These are phyloP conservation scores for sorghum (Sorghum bicolor) DNA, from an alignment of 176 grass and related monocot genomes.

Conservation along the genomic window DNA sequence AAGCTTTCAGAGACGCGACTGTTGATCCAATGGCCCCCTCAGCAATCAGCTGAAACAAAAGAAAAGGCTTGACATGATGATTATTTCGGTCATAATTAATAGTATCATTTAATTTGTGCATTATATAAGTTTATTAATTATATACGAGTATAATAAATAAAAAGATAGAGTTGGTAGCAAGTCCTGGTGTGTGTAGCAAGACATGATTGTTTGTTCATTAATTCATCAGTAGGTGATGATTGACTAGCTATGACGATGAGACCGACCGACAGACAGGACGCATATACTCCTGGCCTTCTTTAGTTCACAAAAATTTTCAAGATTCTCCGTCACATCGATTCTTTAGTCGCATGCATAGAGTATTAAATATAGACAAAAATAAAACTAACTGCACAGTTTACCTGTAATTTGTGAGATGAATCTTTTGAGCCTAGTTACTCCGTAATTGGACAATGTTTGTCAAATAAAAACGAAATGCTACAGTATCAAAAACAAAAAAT, in stretches of 20 bases:
- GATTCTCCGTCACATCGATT: too few relatives aligned
- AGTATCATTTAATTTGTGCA: neutral
- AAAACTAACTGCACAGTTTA: too few relatives aligned
- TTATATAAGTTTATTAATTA: neutral
- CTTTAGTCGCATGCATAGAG: too few relatives aligned
- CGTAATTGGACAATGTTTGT: too few relatives aligned
- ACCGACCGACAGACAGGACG: neutral
- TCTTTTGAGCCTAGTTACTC: too few relatives aligned
- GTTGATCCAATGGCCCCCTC: slow-evolving; percentile 22
- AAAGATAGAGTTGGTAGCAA: neutral
- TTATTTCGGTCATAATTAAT: neutral
- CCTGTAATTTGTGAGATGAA: too few relatives aligned
- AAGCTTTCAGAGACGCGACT: neutral
- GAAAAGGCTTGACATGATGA: neutral
- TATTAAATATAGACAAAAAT: too few relatives aligned
- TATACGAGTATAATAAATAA: too few relatives aligned
- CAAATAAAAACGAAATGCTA: too few relatives aligned
- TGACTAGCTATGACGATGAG: neutral
- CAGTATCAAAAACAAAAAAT: too few relatives aligned
- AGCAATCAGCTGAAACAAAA: neutral
- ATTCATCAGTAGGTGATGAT: slow-evolving; percentile 23
- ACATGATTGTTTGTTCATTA: slow-evolving; percentile 18
- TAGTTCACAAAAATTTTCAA: too few relatives aligned
- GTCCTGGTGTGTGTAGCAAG: slow-evolving; percentile 8
- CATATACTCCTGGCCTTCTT: too few relatives aligned